Percentiles rank a stretch among this genome's conserved stretches.
Conservation (phyloP, 306 rosid genomes). For the Cicer pinnatifidum region DNA sequence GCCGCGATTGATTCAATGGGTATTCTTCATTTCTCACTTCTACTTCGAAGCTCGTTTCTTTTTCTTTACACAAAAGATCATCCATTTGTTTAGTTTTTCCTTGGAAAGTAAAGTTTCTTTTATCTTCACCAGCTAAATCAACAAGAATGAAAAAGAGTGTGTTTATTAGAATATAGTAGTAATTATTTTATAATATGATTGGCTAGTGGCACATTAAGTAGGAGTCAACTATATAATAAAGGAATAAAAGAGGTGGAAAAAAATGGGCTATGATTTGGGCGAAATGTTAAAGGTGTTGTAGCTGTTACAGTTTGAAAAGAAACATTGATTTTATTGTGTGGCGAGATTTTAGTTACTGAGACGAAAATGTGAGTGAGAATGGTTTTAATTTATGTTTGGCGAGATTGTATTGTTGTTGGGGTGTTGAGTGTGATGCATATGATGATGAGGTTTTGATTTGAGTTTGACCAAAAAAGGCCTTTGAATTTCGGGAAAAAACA, state of each 20-base stretch:
- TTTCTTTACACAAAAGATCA: constrained; percentile 56
- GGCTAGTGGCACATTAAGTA: constrained; percentile 11
- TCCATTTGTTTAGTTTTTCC: constrained; percentile 41
- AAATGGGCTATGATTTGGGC: constrained; percentile 44
- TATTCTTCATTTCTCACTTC: constrained; percentile 48
- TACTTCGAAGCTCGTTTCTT: constrained; percentile 41
- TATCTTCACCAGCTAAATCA: constrained; percentile 21
- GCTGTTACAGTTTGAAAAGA: constrained; percentile 47
- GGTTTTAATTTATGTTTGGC: no score
- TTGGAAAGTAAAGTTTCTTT: not conserved
- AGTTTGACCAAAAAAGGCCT: no score
- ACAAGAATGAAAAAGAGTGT: constrained; percentile 6
- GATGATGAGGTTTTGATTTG: no score
- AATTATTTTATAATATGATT: not conserved
- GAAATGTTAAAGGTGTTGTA: constrained; percentile 36
- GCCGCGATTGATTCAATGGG: constrained; percentile 30
- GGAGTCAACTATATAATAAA: constrained; percentile 17
- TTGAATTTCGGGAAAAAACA: no score
- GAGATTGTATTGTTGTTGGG: no score
- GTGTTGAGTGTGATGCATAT: no score
- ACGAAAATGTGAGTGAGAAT: no score
- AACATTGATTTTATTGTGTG: not conserved
- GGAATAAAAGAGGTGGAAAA: constrained; percentile 22
- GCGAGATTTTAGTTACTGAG: no score
- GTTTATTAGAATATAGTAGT: no score